Conservation (phyloP, 129 eudicot genomes). For the Flaveria robusta region DNA sequence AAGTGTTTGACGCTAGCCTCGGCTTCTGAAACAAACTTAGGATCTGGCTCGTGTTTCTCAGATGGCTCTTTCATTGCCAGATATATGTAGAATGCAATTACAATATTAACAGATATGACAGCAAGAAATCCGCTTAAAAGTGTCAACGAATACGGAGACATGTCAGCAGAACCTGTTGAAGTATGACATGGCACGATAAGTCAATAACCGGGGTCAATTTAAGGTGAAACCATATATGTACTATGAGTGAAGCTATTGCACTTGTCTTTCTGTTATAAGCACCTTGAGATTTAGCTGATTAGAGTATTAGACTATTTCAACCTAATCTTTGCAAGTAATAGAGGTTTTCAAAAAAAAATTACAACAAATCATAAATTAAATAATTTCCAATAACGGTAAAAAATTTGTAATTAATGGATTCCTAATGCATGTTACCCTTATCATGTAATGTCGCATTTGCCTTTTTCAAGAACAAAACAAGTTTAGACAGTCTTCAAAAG, state of each 20-base stretch:
- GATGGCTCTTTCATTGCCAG: conserved; percentile 84
- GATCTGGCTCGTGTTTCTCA: conserved; percentile 75
- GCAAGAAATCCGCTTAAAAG: conserved; percentile 78
- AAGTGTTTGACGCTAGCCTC: conserved; percentile 60
- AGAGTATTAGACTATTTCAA: no score
- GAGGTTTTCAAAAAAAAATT: neutral
- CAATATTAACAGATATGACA: conserved; percentile 74
- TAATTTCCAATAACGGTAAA: no score
- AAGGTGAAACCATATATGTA: neutral
- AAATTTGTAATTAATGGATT: no score
- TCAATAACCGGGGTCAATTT: neutral
- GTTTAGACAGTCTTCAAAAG: neutral
- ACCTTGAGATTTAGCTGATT: neutral
- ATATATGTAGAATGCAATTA: conserved; percentile 69
- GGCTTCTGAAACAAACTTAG: conserved; percentile 78
- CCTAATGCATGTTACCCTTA: neutral
- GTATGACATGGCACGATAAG: neutral
- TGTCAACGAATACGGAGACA: conserved; percentile 67
- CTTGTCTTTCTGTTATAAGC: neutral
- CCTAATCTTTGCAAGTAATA: neutral
- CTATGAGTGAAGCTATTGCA: neutral
- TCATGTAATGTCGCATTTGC: neutral
- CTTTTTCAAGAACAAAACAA: neutral
- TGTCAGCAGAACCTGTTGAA: conserved; percentile 49
- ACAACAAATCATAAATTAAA: neutral